Evolutionary conservation across 1,139 yeast species (phyloP).

Genomic region (Candida labiduridarum): DNA sequence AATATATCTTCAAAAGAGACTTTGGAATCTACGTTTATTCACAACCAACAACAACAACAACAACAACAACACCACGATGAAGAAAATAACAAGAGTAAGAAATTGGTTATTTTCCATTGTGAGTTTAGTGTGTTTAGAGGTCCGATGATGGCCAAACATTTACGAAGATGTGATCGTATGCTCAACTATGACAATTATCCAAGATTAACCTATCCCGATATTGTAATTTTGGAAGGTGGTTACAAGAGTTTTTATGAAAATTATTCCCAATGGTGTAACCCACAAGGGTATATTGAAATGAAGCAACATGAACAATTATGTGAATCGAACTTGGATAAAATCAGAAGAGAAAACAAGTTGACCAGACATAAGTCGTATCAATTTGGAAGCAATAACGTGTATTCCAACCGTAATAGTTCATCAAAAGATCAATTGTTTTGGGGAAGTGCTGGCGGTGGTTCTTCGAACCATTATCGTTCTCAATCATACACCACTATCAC

Average conservation of each 20-base stretch:
- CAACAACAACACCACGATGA: constrained; percentile 12
- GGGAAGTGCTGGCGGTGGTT: not conserved
- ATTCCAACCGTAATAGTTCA: not conserved
- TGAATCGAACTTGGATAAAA: constrained; percentile 70
- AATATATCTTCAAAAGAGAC: constrained; percentile 74
- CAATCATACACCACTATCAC: constrained; percentile 37
- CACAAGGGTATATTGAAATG: constrained; percentile 86
- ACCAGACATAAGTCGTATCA: constrained; percentile 40
- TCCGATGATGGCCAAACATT: constrained; percentile 86
- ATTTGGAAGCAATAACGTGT: constrained; percentile 11
- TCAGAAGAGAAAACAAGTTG: constrained; percentile 58
- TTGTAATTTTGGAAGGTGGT: constrained; percentile 88
- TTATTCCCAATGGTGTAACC: constrained; percentile 59
- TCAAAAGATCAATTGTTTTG: constrained; percentile 5
- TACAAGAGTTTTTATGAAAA: constrained; percentile 73
- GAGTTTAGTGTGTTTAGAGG: constrained; percentile 93
- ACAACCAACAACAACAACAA: constrained; percentile 8
- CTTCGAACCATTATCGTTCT: constrained; percentile 27
- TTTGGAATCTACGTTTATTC: constrained; percentile 54
- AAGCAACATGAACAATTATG: constrained; percentile 72
- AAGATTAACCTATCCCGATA: constrained; percentile 79
- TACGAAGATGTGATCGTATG: constrained; percentile 80
- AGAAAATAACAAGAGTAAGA: constrained; percentile 20
- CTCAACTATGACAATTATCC: constrained; percentile 79
- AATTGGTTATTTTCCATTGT: constrained; percentile 82